A percentile compares a stretch with the other conserved stretches of the same genome.
Conservation (phyloP, 2,329 filamentous ascomycete species). For the Colletotrichum tamarilloi region DNA sequence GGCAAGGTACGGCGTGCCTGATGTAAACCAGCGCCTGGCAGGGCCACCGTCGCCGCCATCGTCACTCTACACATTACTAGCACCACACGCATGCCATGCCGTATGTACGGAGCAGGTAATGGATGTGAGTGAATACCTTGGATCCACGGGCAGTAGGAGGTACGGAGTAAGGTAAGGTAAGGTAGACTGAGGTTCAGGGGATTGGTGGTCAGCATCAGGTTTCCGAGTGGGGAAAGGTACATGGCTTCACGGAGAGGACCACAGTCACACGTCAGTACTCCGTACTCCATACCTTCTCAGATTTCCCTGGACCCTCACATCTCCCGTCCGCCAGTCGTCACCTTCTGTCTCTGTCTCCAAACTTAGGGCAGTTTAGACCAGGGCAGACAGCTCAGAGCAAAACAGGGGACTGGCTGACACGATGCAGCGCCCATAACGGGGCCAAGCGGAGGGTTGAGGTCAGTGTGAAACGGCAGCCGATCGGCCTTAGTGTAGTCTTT, state of each 20-base stretch:
- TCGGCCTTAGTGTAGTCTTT: slow-evolving; percentile 22
- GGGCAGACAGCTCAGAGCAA: background rate
- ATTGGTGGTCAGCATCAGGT: slow-evolving; percentile 15
- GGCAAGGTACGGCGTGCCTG: background rate
- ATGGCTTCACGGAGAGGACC: slow-evolving; percentile 10
- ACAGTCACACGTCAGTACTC: slow-evolving; percentile 1
- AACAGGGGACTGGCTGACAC: slow-evolving; percentile 30
- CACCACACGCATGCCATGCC: background rate
- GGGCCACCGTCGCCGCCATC: slow-evolving; percentile 6
- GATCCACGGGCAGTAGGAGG: too few species aligned
- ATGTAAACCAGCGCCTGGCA: background rate
- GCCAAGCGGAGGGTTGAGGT: slow-evolving; percentile 31
- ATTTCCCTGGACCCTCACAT: background rate
- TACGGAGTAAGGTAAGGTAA: background rate
- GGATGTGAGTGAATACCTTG: background rate
- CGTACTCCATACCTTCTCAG: background rate
- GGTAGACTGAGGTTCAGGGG: background rate
- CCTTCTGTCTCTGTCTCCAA: background rate
- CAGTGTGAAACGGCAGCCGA: slow-evolving; percentile 35
- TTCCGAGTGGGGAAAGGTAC: slow-evolving; percentile 20
- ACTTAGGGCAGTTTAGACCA: slow-evolving; percentile 5
- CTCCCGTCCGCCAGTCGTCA: background rate
- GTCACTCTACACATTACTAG: background rate
- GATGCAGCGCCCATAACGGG: slow-evolving; percentile 27
- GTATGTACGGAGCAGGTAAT: too few species aligned